Base-by-base conservation (phyloP, 1,139 yeast species). In the Chernovozyma aurita region DNA sequence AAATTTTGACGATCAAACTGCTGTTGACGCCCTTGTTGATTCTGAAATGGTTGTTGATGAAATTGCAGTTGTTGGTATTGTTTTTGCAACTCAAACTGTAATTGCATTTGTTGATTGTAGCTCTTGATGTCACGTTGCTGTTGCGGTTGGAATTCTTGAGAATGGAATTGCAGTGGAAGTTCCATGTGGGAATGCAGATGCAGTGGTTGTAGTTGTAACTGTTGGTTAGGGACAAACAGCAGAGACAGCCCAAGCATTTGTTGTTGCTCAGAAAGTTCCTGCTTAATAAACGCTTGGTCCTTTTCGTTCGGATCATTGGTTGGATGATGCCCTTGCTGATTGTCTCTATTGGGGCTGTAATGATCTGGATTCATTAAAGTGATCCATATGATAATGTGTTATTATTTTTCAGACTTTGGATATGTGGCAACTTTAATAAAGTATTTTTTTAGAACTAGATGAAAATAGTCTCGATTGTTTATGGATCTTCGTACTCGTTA, bases 21-120 rank as follows among this genome's bases (percentile, higher is more conserved):
- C n/a, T n/a, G n/a, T n/a, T n/a, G n/a, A n/a, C n/a, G n/a, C n/a
- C n/a, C n/a, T 14, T 26, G 24, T 14, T 34, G 26, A 22, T 35
- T 31, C 18, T 35, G 38, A 17, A 33, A 34, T 13, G 37, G 43
- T 18, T 35, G 28, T 27, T 33, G 37, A 18, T 36, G 32, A 8
- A 14, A 14, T 6, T 20, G 26, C 33, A 21, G 35, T 20, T 34
- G 35, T 29, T 33, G 35, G 22, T 28, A 28, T 17, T 28, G 30
- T 11, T 27, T 9, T 15, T 33, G 35, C 12, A 33, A 16, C 20
- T 28, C 35, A 28, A 33, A 33, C 14, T 33, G 31, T 11, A 33
- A 15, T 28, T 27, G 31, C 31, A 33, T 28, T 17, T 33, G 35
- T 24, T 33, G 35, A 25, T 33, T 33, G 16, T 33, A 33, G 14